Evolutionary conservation across 2,329 filamentous ascomycete species (phyloP).

Genomic region (Talaromyces amestolkiae): DNA sequence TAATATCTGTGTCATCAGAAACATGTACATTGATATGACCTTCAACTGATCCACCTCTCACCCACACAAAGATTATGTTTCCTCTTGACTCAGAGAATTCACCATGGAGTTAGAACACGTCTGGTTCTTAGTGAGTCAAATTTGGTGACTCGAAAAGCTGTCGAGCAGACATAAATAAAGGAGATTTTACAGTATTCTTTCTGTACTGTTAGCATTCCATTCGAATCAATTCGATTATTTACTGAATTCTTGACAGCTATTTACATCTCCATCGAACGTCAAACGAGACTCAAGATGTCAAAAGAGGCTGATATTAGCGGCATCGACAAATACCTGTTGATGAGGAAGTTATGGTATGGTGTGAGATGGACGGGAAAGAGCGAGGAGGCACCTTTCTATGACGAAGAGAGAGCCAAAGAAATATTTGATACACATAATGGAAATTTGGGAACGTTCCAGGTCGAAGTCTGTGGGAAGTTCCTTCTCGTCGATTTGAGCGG

Average conservation of each 20-base stretch:
- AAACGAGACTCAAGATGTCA: not conserved
- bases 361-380: not conserved
- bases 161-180: not conserved
- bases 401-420: not conserved
- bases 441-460: not conserved
- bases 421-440: not conserved
- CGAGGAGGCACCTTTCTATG: not conserved
- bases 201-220: not conserved
- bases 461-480: not conserved
- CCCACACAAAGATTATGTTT: not conserved
- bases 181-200: not conserved
- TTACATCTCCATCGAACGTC: not conserved
- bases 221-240: not conserved
- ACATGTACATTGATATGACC: not conserved
- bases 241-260: not conserved
- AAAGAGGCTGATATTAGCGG: not conserved
- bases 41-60: not conserved
- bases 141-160: not conserved
- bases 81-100: not conserved
- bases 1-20: not conserved
- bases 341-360: not conserved
- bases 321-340: not conserved
- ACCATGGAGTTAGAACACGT: not conserved
- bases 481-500: not conserved
- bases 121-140: not conserved